phyloP scores from a whole-genome alignment of 305 asterid species.

The Andrographis paniculata region DNA sequence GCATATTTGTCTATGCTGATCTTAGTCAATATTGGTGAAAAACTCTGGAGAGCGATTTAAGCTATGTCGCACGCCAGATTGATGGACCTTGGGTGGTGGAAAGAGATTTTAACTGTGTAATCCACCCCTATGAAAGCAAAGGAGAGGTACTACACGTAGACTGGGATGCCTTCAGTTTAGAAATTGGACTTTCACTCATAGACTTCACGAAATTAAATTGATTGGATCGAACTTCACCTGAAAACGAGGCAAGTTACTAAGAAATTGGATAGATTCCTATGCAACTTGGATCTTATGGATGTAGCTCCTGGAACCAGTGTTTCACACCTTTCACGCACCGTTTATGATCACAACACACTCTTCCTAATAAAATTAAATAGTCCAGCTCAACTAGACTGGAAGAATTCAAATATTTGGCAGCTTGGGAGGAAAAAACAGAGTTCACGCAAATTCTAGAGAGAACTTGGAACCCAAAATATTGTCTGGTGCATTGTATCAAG shows the following conservation, averaged over 20 bases:
- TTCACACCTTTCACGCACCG: neutral
- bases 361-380: too few relatives aligned
- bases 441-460: neutral
- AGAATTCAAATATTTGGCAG: neutral
- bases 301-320: neutral
- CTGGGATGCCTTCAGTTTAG: neutral
- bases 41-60: neutral
- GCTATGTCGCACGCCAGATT: neutral
- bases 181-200: neutral
- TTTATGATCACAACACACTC: neutral
- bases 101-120: neutral
- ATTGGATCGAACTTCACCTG: neutral
- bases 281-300: neutral
- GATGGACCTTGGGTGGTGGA: neutral
- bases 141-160: neutral
- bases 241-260: neutral
- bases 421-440: neutral
- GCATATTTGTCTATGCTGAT: neutral
- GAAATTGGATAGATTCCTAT: neutral
- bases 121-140: neutral
- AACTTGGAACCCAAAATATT: neutral
- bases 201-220: neutral
- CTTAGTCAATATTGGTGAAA: neutral
- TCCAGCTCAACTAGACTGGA: neutral
- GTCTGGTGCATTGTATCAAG: neutral